phyloP scores from a whole-genome alignment of 106 monocot genomes.

The Hemerocallis citrina region DNA sequence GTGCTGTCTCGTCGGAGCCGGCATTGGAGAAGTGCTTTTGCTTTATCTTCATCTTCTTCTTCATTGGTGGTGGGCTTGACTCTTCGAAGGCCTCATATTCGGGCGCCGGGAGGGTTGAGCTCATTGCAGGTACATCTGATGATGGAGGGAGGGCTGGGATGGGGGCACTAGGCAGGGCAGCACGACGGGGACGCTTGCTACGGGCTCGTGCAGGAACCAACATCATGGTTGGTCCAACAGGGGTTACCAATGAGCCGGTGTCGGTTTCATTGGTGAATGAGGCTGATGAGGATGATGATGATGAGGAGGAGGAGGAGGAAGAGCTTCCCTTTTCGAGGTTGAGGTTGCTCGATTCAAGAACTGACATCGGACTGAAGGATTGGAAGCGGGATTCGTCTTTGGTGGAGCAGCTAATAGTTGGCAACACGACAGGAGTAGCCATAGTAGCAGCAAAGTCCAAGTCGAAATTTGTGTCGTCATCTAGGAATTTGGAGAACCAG shows the following conservation, averaged over 20 bases:
- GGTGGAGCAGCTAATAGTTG: neutral
- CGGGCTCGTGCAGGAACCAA: constrained; percentile 4
- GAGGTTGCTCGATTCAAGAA: neutral
- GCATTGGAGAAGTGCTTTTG: neutral
- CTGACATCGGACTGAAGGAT: constrained; percentile 7
- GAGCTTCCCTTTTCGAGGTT: neutral
- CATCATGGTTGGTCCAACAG: neutral
- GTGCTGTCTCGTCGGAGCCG: neutral
- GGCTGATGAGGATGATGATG: neutral
- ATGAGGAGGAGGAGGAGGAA: constrained; percentile 1
- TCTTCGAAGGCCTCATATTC: neutral
- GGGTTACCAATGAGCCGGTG: neutral
- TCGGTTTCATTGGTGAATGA: neutral
- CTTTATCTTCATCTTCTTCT: constrained; percentile 1
- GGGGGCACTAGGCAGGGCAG: neutral
- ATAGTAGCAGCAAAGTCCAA: neutral
- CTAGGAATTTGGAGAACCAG: constrained; percentile 11
- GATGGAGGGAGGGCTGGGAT: neutral
- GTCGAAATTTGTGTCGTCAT: constrained; percentile 5
- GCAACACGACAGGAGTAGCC: neutral
- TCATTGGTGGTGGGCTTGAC: neutral
- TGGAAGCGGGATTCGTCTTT: neutral
- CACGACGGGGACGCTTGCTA: constrained; percentile 6
- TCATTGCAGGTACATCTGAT: neutral
- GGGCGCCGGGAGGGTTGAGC: neutral